A percentile compares a stretch with the other conserved stretches of the same genome.
Evolutionary conservation across 352 stramenopile species (phyloP).

Genomic region (Phytophthora parvispora): DNA sequence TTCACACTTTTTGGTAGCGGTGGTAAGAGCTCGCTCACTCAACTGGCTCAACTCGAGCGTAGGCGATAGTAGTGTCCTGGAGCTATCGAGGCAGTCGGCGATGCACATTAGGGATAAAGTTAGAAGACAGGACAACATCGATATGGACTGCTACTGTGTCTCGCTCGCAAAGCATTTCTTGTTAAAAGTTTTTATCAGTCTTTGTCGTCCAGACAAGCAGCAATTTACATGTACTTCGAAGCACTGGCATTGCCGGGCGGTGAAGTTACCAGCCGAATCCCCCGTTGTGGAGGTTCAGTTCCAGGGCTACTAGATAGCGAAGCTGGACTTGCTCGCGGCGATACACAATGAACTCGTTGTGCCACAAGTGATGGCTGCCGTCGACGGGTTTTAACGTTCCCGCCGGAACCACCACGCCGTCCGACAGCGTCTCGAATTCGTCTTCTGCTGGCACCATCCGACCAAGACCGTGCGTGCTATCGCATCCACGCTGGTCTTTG

Average conservation of each 20-base stretch:
- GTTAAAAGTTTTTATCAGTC: too few relatives aligned
- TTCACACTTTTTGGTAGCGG: conserved; percentile 25
- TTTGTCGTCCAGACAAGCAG: too few relatives aligned
- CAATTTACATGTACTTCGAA: not conserved
- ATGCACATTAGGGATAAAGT: conserved; percentile 54
- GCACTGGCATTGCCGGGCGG: too few relatives aligned
- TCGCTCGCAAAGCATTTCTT: conserved; percentile 1
- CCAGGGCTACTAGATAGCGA: conserved; percentile 41
- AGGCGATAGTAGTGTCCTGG: conserved; percentile 25
- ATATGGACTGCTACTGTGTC: conserved; percentile 33
- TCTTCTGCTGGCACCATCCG: conserved; percentile 38
- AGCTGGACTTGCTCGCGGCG: conserved; percentile 53
- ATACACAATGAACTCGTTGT: conserved; percentile 65
- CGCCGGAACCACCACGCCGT: conserved; percentile 49
- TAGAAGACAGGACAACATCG: conserved; percentile 45
- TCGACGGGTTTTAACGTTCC: conserved; percentile 28
- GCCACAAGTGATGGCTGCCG: conserved; percentile 37
- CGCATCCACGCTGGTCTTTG: conserved; percentile 24
- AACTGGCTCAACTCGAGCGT: conserved; percentile 6
- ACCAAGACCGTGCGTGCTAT: conserved; percentile 45
- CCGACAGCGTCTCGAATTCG: conserved; percentile 29
- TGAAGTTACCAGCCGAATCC: conserved; percentile 17
- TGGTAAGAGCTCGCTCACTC: conserved; percentile 23
- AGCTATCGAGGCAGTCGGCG: conserved; percentile 35
- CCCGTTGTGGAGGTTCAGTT: conserved; percentile 31